These are phyloP conservation scores for Pseudogymnoascus sp. DNA, from an alignment of 2,329 filamentous ascomycete genomes.

Conservation along the genomic window DNA sequence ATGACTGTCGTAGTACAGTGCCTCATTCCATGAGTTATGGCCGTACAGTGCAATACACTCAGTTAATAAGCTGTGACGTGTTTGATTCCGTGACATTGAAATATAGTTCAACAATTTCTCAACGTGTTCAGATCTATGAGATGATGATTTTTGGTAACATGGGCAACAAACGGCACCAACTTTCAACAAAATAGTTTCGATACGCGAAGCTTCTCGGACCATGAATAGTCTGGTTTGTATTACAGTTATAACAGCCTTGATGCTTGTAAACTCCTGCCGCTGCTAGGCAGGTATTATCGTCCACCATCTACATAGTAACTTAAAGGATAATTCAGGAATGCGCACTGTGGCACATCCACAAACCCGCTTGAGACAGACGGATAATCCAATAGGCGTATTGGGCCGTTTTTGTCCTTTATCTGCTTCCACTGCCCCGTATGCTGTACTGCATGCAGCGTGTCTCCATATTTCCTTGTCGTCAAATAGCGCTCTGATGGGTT, in stretches of 20 bases:
- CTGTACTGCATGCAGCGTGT: slow-evolving; percentile 34
- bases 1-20: background rate
- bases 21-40: background rate
- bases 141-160: background rate
- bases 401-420: slow-evolving; percentile 33
- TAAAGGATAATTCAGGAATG: slow-evolving; percentile 38
- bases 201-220: background rate
- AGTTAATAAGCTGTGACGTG: background rate
- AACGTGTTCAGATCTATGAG: background rate
- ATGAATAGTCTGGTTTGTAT: background rate
- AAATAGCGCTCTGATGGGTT: slow-evolving; percentile 40
- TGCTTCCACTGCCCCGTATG: slow-evolving; percentile 36
- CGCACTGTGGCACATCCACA: slow-evolving; percentile 43
- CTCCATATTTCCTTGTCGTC: slow-evolving; percentile 38
- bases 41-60: background rate
- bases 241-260: background rate
- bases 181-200: background rate
- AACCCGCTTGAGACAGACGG: slow-evolving; percentile 35
- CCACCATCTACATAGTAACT: slow-evolving; percentile 33
- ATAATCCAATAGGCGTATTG: slow-evolving; percentile 40
- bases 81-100: background rate
- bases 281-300: background rate
- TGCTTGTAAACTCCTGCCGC: background rate
- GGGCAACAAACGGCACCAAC: background rate
- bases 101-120: background rate